Base-by-base conservation (phyloP, 192 early-diverging fungal genomes). In the Coemansia sp. region DNA sequence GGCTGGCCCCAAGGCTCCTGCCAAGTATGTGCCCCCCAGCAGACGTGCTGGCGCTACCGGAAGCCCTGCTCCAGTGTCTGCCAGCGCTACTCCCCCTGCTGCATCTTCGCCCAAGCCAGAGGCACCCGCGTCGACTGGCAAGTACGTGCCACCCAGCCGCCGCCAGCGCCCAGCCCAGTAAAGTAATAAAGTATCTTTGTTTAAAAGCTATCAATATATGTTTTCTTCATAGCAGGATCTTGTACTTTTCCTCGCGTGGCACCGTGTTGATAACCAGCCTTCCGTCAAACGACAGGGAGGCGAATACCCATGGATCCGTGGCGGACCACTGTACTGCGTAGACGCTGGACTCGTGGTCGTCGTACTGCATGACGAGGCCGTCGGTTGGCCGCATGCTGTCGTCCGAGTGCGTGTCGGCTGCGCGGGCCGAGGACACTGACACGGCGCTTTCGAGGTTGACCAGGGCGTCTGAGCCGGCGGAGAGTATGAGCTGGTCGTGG, bases 301-400 rank as follows among this genome's bases (percentile, higher is more conserved):
- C 91, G 88, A 97, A 98, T 13, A 95, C 86, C 97, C 97, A 98
- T 1, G 95, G 93, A 79, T 97, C 95, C 1, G 89, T 89, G 6
- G 81, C 83, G 57, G 95, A 97, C 97, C 97, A 98, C 20, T 91
- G 89, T 3, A 91, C 91, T 6, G 92, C 81, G 71, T 97, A 97
- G 3, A 98, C 96, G 69, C 92, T 93, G 60, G 97, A 94, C 76
- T 98, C 96, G 77, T 97, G 96, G 72, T 97, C 94, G 40, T 96
- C 93, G 73, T 90, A 97, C n/a, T 92, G 90, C 7, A 87, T 86
- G 18, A 97, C 87, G 54, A 98, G 86, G 1, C 94, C 94, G 77
- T 98, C 97, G 2, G 87, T 82, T 31, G 90, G 84, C 44, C 41
- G 33, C 12, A 38, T 42, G 49, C n/a, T 55, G 13, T 66, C 60